Evolutionary conservation across 306 rosid species (phyloP).

Genomic region (Styphnolobium japonicum): DNA sequence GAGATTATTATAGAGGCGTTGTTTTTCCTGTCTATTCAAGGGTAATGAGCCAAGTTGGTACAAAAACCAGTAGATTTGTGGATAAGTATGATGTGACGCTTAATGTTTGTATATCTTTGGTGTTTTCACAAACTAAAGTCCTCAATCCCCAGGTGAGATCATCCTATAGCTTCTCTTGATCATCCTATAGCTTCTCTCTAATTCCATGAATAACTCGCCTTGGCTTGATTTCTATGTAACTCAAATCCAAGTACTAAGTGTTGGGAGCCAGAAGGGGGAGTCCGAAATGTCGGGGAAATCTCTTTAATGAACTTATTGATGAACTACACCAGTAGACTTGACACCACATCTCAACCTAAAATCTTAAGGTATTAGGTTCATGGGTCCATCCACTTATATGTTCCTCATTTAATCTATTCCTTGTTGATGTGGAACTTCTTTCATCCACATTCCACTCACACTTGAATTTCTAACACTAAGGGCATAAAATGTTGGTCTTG

Average conservation of each 20-base stretch:
- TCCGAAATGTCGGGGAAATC: no score
- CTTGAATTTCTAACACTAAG: no score
- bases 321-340: no score
- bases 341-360: no score
- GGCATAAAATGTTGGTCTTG: slow-evolving; percentile 5
- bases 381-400: no score
- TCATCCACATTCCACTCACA: no score
- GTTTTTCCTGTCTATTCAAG: slow-evolving; percentile 50
- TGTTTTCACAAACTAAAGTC: slow-evolving; percentile 62
- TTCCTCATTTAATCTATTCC: no score
- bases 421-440: no score
- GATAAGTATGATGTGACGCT: slow-evolving; percentile 80
- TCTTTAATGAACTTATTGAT: no score
- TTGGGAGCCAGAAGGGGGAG: no score
- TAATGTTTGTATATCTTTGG: slow-evolving; percentile 72
- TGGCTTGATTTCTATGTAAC: slow-evolving; percentile 2
- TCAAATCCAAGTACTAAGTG: background rate
- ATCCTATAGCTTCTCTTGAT: background rate
- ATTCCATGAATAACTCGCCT: background rate
- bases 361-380: no score
- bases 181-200: no score
- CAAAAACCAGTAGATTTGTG: slow-evolving; percentile 73
- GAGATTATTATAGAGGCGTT: slow-evolving; percentile 39
- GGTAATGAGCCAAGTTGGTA: slow-evolving; percentile 67
- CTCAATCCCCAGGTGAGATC: slow-evolving; percentile 52